These are phyloP conservation scores for Eucalyptus cloeziana DNA, from an alignment of 345 rosid genomes.

Conservation along the genomic window DNA sequence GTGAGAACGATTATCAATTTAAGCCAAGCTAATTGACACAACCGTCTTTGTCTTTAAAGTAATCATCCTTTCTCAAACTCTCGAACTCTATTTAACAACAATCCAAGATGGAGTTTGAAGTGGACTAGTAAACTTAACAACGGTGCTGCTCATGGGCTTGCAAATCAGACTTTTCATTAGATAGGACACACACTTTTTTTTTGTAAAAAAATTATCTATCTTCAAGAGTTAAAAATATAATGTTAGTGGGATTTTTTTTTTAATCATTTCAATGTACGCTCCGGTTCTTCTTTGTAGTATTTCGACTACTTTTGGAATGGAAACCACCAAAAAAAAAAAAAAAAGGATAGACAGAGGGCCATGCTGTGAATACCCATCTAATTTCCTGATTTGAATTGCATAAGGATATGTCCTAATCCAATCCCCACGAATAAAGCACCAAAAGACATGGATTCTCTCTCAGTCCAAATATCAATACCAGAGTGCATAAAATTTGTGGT, in stretches of 20 bases:
- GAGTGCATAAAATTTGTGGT: background rate
- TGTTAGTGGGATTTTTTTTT: background rate
- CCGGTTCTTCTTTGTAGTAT: background rate
- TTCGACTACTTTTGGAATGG: background rate
- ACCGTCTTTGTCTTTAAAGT: background rate
- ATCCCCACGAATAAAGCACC: background rate
- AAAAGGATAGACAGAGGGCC: background rate
- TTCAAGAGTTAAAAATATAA: background rate
- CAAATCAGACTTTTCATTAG: background rate
- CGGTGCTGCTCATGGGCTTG: background rate
- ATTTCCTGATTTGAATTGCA: background rate
- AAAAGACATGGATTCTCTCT: background rate
- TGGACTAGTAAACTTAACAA: background rate
- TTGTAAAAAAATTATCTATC: background rate
- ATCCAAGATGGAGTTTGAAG: background rate
- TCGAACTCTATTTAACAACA: background rate
- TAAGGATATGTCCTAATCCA: background rate
- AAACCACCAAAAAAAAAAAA: background rate
- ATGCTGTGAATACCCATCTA: background rate
- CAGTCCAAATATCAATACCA: background rate
- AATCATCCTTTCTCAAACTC: background rate
- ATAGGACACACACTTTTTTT: background rate
- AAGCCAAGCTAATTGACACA: background rate
- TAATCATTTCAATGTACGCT: background rate
- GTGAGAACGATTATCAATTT: background rate